Conservation (phyloP, 2,329 filamentous ascomycete species). For the Bisporella sp. region DNA sequence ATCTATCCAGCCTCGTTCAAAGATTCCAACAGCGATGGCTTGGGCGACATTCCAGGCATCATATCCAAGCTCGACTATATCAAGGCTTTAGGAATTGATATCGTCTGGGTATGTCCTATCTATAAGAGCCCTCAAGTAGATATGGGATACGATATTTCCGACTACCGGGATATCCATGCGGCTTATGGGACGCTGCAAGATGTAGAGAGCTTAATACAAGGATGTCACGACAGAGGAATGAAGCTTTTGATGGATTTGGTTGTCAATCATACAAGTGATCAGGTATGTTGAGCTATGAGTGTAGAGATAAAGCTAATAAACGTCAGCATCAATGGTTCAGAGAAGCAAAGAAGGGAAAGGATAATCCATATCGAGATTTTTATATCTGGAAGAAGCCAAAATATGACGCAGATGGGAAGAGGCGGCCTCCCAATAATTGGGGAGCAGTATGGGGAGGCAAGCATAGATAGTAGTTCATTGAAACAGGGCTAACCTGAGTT, state of each 20-base stretch:
- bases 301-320: not conserved
- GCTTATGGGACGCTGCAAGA: constrained; percentile 62
- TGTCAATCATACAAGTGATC: constrained; percentile 56
- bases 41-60: constrained; percentile 58
- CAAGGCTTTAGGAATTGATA: constrained; percentile 51
- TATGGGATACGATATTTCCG: constrained; percentile 67
- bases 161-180: constrained; percentile 60
- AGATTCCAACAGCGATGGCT: constrained; percentile 50
- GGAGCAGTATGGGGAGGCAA: constrained; percentile 34
- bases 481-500: not conserved
- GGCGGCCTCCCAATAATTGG: constrained; percentile 39
- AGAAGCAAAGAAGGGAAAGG: constrained; percentile 40
- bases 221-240: constrained; percentile 52
- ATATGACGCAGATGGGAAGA: constrained; percentile 28
- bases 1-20: constrained; percentile 53
- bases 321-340: constrained; percentile 50
- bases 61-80: constrained; percentile 56
- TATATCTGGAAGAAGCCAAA: constrained; percentile 52
- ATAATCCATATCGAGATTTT: constrained; percentile 50
- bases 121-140: constrained; percentile 59
- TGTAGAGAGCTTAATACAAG: constrained; percentile 54
- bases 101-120: constrained; percentile 63
- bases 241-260: constrained; percentile 67
- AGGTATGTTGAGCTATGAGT: too few species aligned
- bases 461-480: constrained; percentile 27